Evolutionary conservation across 73 alveolate genomes (phyloP).

Genomic region (Effrenium voratum): DNA sequence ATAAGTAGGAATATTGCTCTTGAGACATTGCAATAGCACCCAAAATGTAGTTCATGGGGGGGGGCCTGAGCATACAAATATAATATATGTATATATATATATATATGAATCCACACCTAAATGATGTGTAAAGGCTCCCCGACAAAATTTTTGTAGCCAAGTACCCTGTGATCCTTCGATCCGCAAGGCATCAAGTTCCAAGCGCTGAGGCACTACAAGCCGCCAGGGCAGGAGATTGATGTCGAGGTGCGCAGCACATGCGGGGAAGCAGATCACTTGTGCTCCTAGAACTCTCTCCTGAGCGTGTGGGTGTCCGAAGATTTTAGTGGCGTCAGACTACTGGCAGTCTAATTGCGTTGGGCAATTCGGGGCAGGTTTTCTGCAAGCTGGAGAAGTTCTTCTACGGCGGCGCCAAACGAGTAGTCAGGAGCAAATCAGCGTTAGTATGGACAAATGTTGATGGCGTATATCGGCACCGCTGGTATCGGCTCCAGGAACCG

Average conservation of each 20-base stretch:
- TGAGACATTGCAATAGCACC: too few species aligned
- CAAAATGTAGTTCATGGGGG: too few species aligned
- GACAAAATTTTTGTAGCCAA: background rate
- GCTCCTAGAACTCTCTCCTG: background rate
- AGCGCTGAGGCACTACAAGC: constrained; percentile 73
- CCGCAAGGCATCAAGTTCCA: too few species aligned
- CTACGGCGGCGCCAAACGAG: constrained; percentile 76
- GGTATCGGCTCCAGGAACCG: constrained; percentile 18
- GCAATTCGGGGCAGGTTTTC: constrained; percentile 10
- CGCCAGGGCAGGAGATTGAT: constrained; percentile 75
- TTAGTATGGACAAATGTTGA: background rate
- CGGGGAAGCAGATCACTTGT: too few species aligned
- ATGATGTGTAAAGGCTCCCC: background rate
- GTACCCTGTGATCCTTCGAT: too few species aligned
- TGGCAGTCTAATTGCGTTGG: background rate
- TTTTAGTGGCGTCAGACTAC: background rate
- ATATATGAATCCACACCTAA: background rate
- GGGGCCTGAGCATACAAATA: background rate
- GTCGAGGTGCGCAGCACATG: constrained; percentile 54
- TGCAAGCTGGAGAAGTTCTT: constrained; percentile 92
- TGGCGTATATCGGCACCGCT: background rate
- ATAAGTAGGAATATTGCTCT: too few species aligned
- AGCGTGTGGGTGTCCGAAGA: background rate
- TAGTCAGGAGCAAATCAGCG: constrained; percentile 48
- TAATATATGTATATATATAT: background rate